Evolutionary conservation across 768 basidiomycete genomes (phyloP).

Genomic region (Auricularia auricula-judae): DNA sequence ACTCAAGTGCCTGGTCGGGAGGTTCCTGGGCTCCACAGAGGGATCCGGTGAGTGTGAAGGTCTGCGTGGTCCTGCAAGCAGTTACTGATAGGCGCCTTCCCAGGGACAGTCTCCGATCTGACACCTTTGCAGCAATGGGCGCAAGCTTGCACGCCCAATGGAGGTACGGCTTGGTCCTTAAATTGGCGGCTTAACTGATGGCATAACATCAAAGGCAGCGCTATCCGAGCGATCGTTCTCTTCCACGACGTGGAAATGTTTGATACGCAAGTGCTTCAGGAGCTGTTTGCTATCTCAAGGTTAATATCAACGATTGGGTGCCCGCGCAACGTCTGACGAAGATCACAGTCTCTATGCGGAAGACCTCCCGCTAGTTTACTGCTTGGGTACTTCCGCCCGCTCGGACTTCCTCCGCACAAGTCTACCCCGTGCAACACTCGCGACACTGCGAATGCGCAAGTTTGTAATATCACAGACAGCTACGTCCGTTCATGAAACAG

Average conservation of each 20-base stretch:
- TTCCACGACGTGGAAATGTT: slow-evolving; percentile 70
- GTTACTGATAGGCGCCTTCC: no score
- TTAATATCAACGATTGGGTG: slow-evolving; percentile 13
- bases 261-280: slow-evolving; percentile 49
- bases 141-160: slow-evolving; percentile 24
- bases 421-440: slow-evolving; percentile 49
- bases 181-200: background rate
- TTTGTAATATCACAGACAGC: slow-evolving; percentile 39
- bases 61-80: background rate
- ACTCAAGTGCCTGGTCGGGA: slow-evolving; percentile 45
- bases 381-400: slow-evolving; percentile 50
- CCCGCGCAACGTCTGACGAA: background rate
- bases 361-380: slow-evolving; percentile 45
- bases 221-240: slow-evolving; percentile 41
- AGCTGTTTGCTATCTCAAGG: slow-evolving; percentile 67
- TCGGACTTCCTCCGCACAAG: slow-evolving; percentile 43
- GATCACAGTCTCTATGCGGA: background rate
- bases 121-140: slow-evolving; percentile 52
- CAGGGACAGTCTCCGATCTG: slow-evolving; percentile 54
- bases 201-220: slow-evolving; percentile 5
- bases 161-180: slow-evolving; percentile 22
- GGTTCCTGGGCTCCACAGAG: slow-evolving; percentile 35
- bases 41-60: slow-evolving; percentile 9
- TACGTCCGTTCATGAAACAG: slow-evolving; percentile 34
- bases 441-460: slow-evolving; percentile 43